Evolutionary conservation across 306 rosid species (phyloP).

Genomic region (Myrica gale): DNA sequence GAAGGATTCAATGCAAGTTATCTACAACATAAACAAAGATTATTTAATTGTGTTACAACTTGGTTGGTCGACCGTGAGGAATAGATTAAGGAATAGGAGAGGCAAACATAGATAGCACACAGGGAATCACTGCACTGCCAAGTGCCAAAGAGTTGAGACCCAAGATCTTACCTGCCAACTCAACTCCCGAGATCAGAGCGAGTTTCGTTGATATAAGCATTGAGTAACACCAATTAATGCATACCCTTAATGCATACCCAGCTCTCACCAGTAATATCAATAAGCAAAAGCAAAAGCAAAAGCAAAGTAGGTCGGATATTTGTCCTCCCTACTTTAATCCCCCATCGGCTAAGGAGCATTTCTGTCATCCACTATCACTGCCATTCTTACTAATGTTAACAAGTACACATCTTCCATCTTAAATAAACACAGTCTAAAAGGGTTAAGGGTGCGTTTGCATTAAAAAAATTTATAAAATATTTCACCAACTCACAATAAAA

Average conservation of each 20-base stretch:
- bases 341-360: not conserved
- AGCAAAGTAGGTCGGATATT: not conserved
- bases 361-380: not conserved
- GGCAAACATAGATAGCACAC: not conserved
- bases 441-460: no score
- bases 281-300: not conserved
- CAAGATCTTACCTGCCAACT: not conserved
- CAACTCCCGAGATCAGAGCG: not conserved
- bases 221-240: constrained; percentile 9
- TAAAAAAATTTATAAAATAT: no score
- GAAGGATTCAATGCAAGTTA: no score
- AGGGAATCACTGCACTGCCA: no score
- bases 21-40: no score
- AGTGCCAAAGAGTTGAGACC: no score
- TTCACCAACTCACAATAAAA: no score
- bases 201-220: constrained; percentile 8
- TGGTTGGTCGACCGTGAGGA: not conserved
- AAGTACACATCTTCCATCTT: no score
- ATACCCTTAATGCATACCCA: not conserved
- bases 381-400: no score
- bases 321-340: constrained; percentile 2
- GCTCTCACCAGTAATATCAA: constrained; percentile 15
- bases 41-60: no score
- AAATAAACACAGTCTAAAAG: no score
- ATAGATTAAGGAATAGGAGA: not conserved